A percentile compares a stretch with the other conserved stretches of the same genome.
Evolutionary conservation across 164 flowering plant species (phyloP).

Genomic region (Magnolia officinalis): DNA sequence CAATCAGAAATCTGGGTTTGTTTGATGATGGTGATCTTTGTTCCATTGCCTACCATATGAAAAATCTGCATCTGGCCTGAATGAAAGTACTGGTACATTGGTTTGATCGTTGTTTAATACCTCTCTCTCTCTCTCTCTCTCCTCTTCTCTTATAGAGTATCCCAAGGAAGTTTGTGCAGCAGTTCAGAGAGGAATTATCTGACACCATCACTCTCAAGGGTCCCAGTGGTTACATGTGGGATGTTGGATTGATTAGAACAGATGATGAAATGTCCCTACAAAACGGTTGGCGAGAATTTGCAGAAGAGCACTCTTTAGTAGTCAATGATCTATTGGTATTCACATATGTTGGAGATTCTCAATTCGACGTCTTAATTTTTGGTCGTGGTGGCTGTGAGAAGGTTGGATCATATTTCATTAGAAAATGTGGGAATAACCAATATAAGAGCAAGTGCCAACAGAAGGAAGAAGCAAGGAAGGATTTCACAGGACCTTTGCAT

Average conservation of each 20-base stretch:
- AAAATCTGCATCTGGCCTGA: not conserved
- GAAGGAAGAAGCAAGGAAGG: not conserved
- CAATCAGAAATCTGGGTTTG: too few species aligned
- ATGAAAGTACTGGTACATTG: not conserved
- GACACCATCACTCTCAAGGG: not conserved
- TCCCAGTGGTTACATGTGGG: conserved; percentile 4
- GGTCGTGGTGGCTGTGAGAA: conserved; percentile 26
- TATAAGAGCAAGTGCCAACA: not conserved
- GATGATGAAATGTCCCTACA: conserved; percentile 18
- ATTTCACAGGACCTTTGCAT: not conserved
- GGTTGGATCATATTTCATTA: not conserved
- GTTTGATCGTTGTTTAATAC: not conserved
- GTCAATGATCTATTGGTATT: conserved; percentile 30
- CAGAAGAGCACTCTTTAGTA: conserved; percentile 19
- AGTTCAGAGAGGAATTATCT: conserved; percentile 15
- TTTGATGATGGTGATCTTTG: too few species aligned
- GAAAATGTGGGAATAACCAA: not conserved
- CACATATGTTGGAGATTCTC: conserved; percentile 26
- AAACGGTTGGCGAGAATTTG: conserved; percentile 34
- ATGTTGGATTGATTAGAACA: conserved; percentile 1
- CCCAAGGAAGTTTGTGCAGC: conserved; percentile 16
- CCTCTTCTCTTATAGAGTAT: conserved; percentile 5
- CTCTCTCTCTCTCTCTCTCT: not conserved
- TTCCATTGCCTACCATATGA: too few species aligned
- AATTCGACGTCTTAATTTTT: conserved; percentile 34